Evolutionary conservation across 768 basidiomycete species (phyloP), one percentile per base, ranked within the genome.

Genomic region (Galerina sulciceps): DNA sequence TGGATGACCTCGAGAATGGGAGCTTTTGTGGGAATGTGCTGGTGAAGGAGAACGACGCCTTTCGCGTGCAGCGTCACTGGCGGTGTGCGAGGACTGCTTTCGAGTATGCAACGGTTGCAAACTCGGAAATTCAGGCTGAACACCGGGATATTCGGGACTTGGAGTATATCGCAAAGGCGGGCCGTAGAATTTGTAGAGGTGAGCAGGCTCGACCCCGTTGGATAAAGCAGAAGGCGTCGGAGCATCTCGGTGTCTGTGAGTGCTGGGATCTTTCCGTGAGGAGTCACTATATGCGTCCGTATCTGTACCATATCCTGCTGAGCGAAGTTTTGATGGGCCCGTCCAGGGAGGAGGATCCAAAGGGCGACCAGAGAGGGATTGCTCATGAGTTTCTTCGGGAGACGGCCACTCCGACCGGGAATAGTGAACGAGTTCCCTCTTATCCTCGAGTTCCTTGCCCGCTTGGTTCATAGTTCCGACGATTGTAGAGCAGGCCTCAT

Each of bases 401-500:
- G 8, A 46, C 22, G 36, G 26, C 20, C 22, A 3, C 2, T 14
- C 37, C 3, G 49, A 38, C 23, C 17, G 13, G 13, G 15, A 31
- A 38, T 52, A 46, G 31, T 50, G 20, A 4, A 22, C 10, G 18
- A 31, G 26, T 31, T 31, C 26, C 26, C 26, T 31, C 26, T 31
- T 31, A 31, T 31, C 5, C 26, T 47, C 6, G 31, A 63, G 17
- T 38, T 64, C 62, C 20, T 41, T 57, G 8, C 36, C 23, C 10
- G 70, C 56, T 26, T 56, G 43, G 18, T 51, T 42, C 57, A 69
- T 54, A 44, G 65, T 65, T 36, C 53, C 63, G 14, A 58, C 57
- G 50, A 73, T 65, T n/a, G 65, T 60, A 18, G 65, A 52, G 45
- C 70, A 71, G 22, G 60, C 55, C 15, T 67, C 65, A 46, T 72